Evolutionary conservation across 768 basidiomycete genomes (phyloP).

Genomic region (Termitomyces sp.): DNA sequence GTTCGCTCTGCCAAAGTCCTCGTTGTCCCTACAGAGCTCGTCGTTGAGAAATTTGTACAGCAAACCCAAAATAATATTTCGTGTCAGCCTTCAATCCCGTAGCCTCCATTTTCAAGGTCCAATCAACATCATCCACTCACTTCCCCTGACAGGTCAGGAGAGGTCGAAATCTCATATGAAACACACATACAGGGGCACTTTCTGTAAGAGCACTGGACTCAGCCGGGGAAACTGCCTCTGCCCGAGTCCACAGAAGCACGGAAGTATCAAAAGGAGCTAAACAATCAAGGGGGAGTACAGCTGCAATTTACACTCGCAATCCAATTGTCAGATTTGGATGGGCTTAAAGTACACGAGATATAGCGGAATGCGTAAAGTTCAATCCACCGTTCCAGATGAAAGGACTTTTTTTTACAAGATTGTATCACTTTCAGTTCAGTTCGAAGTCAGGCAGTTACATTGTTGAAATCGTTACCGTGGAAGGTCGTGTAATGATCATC

Average conservation of each 20-base stretch:
- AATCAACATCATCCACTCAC: constrained; percentile 52
- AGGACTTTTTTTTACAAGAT: background rate
- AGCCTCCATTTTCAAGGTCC: constrained; percentile 58
- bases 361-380: background rate
- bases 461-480: background rate
- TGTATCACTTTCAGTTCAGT: background rate
- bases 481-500: background rate
- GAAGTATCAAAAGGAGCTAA: background rate
- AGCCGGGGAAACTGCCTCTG: constrained; percentile 31
- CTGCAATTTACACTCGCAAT: background rate
- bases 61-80: constrained; percentile 39
- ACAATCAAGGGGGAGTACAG: too few species aligned
- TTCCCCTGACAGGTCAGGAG: constrained; percentile 28
- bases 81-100: constrained; percentile 45
- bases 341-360: background rate
- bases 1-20: constrained; percentile 26
- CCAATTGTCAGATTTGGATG: background rate
- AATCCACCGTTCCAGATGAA: background rate
- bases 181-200: constrained; percentile 40
- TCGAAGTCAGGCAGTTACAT: background rate
- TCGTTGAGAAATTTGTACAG: constrained; percentile 37
- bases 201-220: background rate
- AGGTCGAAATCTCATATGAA: constrained; percentile 40
- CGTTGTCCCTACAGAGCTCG: constrained; percentile 47
- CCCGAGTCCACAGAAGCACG: constrained; percentile 44